phyloP scores from a whole-genome alignment of 106 monocot species.

The Narthecium ossifragum region DNA sequence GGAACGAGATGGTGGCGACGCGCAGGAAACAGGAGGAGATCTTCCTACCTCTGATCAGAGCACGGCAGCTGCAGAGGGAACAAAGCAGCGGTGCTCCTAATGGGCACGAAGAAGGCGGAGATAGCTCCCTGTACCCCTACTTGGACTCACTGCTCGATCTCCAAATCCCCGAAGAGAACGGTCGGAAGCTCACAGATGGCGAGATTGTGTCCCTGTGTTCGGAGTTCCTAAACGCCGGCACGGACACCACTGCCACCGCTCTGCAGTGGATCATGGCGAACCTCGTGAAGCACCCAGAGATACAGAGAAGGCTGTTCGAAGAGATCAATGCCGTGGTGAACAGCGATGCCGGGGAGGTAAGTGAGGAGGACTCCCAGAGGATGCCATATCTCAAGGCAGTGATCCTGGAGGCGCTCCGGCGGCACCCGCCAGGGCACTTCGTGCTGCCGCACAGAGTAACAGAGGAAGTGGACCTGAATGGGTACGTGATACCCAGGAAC shows the following conservation, averaged over 20 bases:
- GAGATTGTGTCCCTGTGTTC: conserved; percentile 36
- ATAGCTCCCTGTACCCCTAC: conserved; percentile 20
- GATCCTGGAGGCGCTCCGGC: conserved; percentile 4
- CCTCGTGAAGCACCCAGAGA: conserved; percentile 12
- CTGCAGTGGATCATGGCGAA: conserved; percentile 40
- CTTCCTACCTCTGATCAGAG: conserved; percentile 23
- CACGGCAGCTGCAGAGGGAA: conserved; percentile 5
- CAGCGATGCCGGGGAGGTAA: neutral
- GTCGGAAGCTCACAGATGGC: conserved; percentile 23
- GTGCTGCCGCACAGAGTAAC: conserved; percentile 9
- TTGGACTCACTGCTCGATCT: conserved; percentile 31
- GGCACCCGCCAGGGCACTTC: conserved; percentile 11
- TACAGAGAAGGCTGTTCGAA: conserved; percentile 21
- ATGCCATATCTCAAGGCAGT: conserved; percentile 16
- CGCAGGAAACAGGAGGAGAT: conserved; percentile 4
- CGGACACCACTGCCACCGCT: conserved; percentile 27
- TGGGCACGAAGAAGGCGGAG: neutral
- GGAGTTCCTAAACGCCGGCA: conserved; percentile 24
- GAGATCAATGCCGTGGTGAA: conserved; percentile 5
- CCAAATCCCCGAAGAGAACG: conserved; percentile 20
- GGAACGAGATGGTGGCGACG: conserved; percentile 3
- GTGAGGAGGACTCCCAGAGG: conserved; percentile 11
- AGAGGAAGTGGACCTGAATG: neutral
- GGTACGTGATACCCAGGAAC: conserved; percentile 9
- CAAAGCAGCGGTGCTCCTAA: neutral